Evolutionary conservation across 2,329 filamentous ascomycete genomes (phyloP), one percentile per base, ranked within the genome.

Genomic region (Aspergillus transmontanensis): DNA sequence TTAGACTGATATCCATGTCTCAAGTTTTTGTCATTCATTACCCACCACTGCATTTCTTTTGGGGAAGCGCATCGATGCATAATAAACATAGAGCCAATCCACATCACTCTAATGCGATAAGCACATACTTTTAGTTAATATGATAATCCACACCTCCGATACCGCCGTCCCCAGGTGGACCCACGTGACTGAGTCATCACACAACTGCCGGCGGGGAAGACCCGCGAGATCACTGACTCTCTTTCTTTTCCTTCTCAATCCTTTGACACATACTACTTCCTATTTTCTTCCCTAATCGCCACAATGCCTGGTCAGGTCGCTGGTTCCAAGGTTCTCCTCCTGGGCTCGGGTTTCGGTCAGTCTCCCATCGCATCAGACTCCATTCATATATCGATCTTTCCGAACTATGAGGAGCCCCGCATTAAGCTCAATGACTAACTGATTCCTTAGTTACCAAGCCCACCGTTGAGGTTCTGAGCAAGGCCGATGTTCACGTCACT

Each of bases 401-500:
- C 26, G 26, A 45, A 41, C 32, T 43, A 45, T 57, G 41, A 19
- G 57, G 54, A 60, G 59, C 66, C 66, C 66, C 66, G 65, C 67
- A 68, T 63, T 60, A 57, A 45, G 58, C 50, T 28, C 32, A 66
- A 61, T 28, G 41, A 48, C 39, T 39, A 28, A 43, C 30, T 56
- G 36, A 21, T 21, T 26, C 57, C 51, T 3, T 64, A 60, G 87
- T 89, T 69, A 86, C 87, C 69, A 83, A 82, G 73, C 88, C 89
- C 61, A 89, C 88, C 21, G 83, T 90, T 64, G 86, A 90, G 68
- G 81, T 90, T 65, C 83, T 90, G 65, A 81, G 80, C 74, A 81
- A 87, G 54, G 79, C 85, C n/a, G 87, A 85, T 68, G 82, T 90
- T 64, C 73, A 81, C 60, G 87, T 90, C 58, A 89, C 87, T n/a